Evolutionary conservation across 257 asterid species (phyloP).

Genomic region (Anisodus acutangulus): DNA sequence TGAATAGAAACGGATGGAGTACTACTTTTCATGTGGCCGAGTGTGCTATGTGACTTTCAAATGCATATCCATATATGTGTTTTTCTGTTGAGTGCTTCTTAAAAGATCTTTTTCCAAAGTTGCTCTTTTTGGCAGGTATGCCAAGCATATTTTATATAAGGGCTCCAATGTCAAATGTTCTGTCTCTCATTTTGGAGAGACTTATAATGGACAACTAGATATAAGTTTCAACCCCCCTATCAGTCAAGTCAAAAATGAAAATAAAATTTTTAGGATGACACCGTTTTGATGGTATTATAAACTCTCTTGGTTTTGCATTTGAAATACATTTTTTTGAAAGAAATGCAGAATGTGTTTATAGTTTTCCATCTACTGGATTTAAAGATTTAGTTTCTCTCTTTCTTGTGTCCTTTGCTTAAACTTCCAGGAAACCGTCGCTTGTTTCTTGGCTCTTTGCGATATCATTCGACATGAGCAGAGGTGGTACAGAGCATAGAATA

Average conservation of each 20-base stretch:
- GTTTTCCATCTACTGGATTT: neutral
- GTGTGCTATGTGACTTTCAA: neutral
- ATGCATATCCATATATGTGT: neutral
- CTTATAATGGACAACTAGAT: slow-evolving; percentile 23
- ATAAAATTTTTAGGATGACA: neutral
- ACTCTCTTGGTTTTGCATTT: neutral
- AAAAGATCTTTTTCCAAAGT: neutral
- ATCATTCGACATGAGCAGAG: slow-evolving; percentile 71
- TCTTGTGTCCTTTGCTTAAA: slow-evolving; percentile 33
- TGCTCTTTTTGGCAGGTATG: neutral
- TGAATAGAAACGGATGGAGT: neutral
- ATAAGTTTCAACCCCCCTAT: neutral
- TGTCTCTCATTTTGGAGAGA: neutral
- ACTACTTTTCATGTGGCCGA: neutral
- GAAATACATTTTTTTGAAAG: slow-evolving; percentile 1
- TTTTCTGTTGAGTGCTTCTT: neutral
- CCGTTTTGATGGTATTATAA: neutral
- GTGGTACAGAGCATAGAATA: slow-evolving; percentile 72
- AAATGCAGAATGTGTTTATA: neutral
- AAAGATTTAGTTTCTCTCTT: neutral
- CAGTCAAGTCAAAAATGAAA: slow-evolving; percentile 4
- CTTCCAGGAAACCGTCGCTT: slow-evolving; percentile 77
- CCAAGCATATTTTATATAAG: neutral
- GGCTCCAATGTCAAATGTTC: neutral
- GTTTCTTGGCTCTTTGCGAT: slow-evolving; percentile 72